phyloP scores from a whole-genome alignment of 1,139 yeast species.

The Insectozyma bohioensis region DNA sequence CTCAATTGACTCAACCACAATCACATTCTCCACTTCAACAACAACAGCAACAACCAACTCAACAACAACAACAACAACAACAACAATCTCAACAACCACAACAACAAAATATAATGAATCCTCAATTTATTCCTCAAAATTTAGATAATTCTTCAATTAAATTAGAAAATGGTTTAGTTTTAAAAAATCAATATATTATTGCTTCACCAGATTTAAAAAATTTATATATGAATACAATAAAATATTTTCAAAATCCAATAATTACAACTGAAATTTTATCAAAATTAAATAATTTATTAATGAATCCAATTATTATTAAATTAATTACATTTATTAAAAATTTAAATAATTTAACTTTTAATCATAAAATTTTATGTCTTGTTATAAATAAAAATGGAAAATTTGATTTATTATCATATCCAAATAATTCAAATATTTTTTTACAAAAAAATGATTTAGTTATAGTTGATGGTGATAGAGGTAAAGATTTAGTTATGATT shows the following conservation, averaged over 20 bases:
- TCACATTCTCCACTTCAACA: constrained; percentile 2
- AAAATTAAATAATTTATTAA: constrained; percentile 33
- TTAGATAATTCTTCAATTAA: constrained; percentile 22
- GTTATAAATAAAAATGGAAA: constrained; percentile 59
- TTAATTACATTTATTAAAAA: constrained; percentile 43
- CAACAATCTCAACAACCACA: constrained; percentile 8
- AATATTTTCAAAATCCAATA: constrained; percentile 46
- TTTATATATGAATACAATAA: constrained; percentile 42
- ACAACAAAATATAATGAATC: constrained; percentile 6
- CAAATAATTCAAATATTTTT: constrained; percentile 48
- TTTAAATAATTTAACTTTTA: constrained; percentile 43
- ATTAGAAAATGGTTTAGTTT: constrained; percentile 56
- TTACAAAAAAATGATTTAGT: constrained; percentile 50
- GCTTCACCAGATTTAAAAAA: constrained; percentile 51
- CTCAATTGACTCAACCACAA: constrained; percentile 1
- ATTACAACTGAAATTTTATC: constrained; percentile 33
- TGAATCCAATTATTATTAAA: constrained; percentile 30
- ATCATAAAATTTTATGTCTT: constrained; percentile 43
- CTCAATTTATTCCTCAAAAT: constrained; percentile 2
- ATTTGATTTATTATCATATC: constrained; percentile 49
- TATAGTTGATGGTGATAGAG: constrained; percentile 52
- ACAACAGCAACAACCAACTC: constrained; percentile 6
- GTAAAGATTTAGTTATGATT: constrained; percentile 52
- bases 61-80: constrained; percentile 8
- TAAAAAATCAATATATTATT: constrained; percentile 51